phyloP scores from a whole-genome alignment of 208 protist genomes.

The Trypanosoma conorhini region DNA sequence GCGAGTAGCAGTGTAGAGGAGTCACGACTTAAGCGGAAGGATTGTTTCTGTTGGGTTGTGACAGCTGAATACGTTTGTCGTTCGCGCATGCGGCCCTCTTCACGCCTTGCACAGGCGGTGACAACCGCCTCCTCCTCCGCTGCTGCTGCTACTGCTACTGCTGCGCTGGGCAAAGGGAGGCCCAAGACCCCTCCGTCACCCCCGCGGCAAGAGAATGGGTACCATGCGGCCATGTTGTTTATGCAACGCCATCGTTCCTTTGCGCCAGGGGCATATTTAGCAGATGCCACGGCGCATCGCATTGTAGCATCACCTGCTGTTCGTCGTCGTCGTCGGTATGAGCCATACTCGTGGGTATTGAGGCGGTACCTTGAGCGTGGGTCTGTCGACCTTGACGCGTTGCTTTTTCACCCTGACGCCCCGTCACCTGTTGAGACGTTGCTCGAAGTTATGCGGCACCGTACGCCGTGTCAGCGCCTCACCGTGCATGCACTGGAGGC shows the following conservation, averaged over 20 bases:
- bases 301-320: neutral
- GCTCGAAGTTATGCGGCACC: constrained; percentile 43
- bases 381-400: constrained; percentile 29
- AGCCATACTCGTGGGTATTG: constrained; percentile 57
- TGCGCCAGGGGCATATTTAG: constrained; percentile 10
- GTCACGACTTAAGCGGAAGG: constrained; percentile 17
- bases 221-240: constrained; percentile 12
- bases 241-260: constrained; percentile 8
- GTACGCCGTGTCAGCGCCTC: constrained; percentile 50
- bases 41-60: constrained; percentile 7
- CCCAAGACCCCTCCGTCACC: neutral
- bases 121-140: constrained; percentile 8
- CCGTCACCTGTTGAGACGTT: constrained; percentile 60
- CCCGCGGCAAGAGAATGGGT: neutral
- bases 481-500: constrained; percentile 43
- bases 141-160: no score
- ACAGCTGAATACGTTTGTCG: neutral
- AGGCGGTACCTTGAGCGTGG: constrained; percentile 65
- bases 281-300: constrained; percentile 4
- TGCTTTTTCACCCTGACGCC: constrained; percentile 67
- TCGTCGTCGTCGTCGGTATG: constrained; percentile 42
- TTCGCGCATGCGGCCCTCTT: constrained; percentile 17
- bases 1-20: neutral
- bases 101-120: constrained; percentile 18
- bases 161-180: constrained; percentile 6